Conservation (phyloP, 805 yeast species). For the Pichia pseudocactophila region DNA sequence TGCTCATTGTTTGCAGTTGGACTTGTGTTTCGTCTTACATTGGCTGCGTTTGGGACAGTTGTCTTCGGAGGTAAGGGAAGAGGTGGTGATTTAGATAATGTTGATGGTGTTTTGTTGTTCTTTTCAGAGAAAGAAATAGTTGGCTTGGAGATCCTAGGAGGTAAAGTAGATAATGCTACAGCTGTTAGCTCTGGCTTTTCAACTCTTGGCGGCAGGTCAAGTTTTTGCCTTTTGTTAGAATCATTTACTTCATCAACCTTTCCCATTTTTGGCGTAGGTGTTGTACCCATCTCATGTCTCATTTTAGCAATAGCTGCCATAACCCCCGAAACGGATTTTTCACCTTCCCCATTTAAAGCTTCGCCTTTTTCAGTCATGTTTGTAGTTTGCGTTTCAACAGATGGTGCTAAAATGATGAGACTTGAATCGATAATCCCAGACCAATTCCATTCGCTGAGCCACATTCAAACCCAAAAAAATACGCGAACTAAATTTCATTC, state of each 20-base stretch:
- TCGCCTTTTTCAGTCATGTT: not conserved
- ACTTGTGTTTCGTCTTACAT: not conserved
- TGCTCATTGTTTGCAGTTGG: not conserved
- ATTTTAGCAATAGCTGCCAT: conserved; percentile 2
- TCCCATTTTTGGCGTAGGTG: not conserved
- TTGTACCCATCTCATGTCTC: not conserved
- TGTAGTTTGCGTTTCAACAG: no score
- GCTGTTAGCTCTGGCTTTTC: conserved; percentile 1
- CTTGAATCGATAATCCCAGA: no score
- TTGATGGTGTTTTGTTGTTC: not conserved
- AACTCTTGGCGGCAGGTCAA: not conserved
- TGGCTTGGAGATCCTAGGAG: conserved; percentile 7
- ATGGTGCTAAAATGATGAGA: no score
- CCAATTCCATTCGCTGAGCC: no score
- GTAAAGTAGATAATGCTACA: not conserved
- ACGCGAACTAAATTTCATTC: no score
- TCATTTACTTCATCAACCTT: not conserved
- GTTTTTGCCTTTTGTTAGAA: conserved; percentile 4
- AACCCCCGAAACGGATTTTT: not conserved
- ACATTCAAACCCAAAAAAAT: no score
- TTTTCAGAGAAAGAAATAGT: not conserved
- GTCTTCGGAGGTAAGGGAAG: not conserved
- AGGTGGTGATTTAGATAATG: no score
- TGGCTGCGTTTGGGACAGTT: not conserved
- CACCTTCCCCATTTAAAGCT: not conserved